Conservation (phyloP, 306 rosid genomes). For the Medicago arabica region DNA sequence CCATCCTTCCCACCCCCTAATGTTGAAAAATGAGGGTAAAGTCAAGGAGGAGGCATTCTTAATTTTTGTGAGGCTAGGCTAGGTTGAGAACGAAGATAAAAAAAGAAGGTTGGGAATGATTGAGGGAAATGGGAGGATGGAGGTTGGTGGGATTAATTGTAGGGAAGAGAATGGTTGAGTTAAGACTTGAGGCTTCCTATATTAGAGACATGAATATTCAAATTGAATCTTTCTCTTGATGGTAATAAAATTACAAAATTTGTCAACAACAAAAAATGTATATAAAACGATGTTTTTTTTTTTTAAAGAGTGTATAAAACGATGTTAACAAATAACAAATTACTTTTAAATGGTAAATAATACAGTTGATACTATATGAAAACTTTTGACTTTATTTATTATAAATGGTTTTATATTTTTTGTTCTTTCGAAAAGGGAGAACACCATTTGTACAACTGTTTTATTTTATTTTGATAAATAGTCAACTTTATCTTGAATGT, state of each 20-base stretch:
- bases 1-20: conserved; percentile 22
- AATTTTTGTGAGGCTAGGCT: conserved; percentile 2
- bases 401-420: too few species aligned
- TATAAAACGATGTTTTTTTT: too few species aligned
- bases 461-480: too few species aligned
- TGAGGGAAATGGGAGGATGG: not conserved
- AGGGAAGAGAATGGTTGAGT: conserved; percentile 12
- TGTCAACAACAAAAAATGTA: too few species aligned
- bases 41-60: conserved; percentile 1
- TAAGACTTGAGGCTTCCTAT: not conserved
- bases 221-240: not conserved
- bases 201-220: not conserved
- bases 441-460: too few species aligned
- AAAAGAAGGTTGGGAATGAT: not conserved
- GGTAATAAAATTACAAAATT: not conserved
- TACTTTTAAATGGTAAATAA: too few species aligned
- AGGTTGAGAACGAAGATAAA: not conserved
- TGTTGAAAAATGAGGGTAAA: not conserved
- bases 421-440: too few species aligned
- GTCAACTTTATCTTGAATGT: too few species aligned
- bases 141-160: conserved; percentile 8
- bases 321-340: too few species aligned
- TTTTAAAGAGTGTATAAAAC: too few species aligned
- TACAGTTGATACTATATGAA: too few species aligned
- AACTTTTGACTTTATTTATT: too few species aligned